Conservation (phyloP, 2,329 filamentous ascomycete genomes). For the Xylariaceae sp. region DNA sequence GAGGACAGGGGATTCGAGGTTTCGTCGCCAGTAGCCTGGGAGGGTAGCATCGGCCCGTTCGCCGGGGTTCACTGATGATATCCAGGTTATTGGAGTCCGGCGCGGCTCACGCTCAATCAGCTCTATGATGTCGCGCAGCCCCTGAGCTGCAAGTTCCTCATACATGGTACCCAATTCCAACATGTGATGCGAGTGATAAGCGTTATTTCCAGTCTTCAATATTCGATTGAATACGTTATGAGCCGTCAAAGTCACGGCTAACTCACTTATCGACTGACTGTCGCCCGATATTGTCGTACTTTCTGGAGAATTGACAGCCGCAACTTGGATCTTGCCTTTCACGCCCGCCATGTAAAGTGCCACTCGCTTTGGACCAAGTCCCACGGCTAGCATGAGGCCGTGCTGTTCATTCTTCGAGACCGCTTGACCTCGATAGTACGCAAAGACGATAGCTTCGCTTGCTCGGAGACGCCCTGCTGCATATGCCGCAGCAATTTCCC, state of each 20-base stretch:
- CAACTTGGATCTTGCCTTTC: not conserved
- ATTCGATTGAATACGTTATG: conserved; percentile 3
- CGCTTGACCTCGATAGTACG: conserved; percentile 8
- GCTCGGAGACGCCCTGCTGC: not conserved
- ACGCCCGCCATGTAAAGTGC: not conserved
- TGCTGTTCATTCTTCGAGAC: not conserved
- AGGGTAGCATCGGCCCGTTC: not conserved
- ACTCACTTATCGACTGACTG: not conserved
- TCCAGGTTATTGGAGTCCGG: too few relatives aligned
- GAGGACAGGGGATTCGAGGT: conserved; percentile 2
- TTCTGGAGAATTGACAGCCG: conserved; percentile 10
- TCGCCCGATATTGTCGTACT: conserved; percentile 14
- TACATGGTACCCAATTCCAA: not conserved
- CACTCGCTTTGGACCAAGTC: not conserved
- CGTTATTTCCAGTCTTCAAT: conserved; percentile 10
- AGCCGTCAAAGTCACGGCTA: not conserved
- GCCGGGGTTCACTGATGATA: not conserved
- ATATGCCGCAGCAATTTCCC: conserved; percentile 3
- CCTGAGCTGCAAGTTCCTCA: too few relatives aligned
- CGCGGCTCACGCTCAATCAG: too few relatives aligned
- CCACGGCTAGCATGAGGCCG: conserved; percentile 13
- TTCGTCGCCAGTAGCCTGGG: not conserved
- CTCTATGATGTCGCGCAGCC: too few relatives aligned
- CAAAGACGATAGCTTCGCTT: conserved; percentile 6
- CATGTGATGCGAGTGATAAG: conserved; percentile 19